Percentiles rank a stretch among this genome's conserved stretches.
phyloP scores from a whole-genome alignment of 2,329 filamentous ascomycete genomes.

The Sporothrix protearum region DNA sequence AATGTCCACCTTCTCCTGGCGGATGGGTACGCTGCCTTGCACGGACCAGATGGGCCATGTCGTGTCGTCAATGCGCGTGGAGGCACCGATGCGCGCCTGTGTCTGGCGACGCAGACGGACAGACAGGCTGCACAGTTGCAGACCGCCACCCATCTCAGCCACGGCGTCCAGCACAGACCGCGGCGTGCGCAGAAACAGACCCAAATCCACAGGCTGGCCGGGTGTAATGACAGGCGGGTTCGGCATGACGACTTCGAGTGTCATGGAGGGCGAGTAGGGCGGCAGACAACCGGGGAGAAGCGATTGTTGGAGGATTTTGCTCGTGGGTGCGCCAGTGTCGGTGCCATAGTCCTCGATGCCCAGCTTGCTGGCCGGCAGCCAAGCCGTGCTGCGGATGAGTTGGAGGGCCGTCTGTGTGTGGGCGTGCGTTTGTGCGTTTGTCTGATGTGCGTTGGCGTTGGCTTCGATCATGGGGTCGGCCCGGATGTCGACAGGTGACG shows the following conservation, averaged over 20 bases:
- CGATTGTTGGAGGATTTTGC: not conserved
- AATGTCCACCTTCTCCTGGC: conserved; percentile 13
- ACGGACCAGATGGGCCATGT: conserved; percentile 21
- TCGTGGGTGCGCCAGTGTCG: not conserved
- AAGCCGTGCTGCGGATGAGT: conserved; percentile 16
- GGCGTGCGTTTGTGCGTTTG: not conserved
- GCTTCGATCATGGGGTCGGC: not conserved
- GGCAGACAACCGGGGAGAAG: conserved; percentile 15
- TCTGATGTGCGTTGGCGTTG: not conserved
- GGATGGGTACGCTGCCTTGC: conserved; percentile 14
- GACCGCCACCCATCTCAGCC: not conserved
- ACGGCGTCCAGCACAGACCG: not conserved
- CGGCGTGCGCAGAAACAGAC: conserved; percentile 19
- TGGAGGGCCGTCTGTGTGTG: not conserved
- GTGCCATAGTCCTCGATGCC: not conserved
- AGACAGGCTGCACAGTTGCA: conserved; percentile 15
- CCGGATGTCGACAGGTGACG: not conserved
- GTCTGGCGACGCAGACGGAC: conserved; percentile 13
- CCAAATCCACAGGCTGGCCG: not conserved
- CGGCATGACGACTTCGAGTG: conserved; percentile 21
- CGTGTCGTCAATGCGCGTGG: not conserved
- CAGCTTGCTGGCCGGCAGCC: not conserved
- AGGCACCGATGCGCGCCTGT: not conserved
- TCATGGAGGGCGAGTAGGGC: conserved; percentile 22
- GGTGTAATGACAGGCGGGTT: conserved; percentile 16